Conservation (phyloP, 1,139 yeast genomes). For the Scheffersomyces lignicola region DNA sequence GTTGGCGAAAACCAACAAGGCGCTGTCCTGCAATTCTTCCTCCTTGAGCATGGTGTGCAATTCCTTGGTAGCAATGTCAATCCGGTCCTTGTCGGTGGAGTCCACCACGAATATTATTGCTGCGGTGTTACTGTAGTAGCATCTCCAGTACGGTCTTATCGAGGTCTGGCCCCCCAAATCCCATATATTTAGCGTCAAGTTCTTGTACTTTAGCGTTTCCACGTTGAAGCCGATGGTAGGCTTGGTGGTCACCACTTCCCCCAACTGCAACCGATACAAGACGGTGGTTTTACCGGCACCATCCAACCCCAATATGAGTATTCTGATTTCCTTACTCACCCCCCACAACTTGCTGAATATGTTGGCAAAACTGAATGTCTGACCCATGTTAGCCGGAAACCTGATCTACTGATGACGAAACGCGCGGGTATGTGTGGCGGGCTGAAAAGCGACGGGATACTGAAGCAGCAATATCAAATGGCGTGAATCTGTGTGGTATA, state of each 20-base stretch:
- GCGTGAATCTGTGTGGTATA: too few species aligned
- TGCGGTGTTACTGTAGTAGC: slow-evolving; percentile 93
- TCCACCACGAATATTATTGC: slow-evolving; percentile 97
- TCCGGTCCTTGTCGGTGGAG: slow-evolving; percentile 92
- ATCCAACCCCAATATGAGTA: slow-evolving; percentile 88
- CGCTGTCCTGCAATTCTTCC: slow-evolving; percentile 88
- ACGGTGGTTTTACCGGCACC: slow-evolving; percentile 99
- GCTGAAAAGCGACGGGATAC: too few species aligned
- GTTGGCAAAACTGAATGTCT: slow-evolving; percentile 69
- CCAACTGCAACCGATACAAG: slow-evolving; percentile 84
- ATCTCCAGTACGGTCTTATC: slow-evolving; percentile 97
- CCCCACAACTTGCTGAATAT: slow-evolving; percentile 90
- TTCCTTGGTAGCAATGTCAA: slow-evolving; percentile 85
- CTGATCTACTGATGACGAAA: not conserved
- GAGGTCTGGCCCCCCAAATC: slow-evolving; percentile 98
- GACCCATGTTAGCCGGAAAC: slow-evolving; percentile 85
- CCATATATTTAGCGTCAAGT: slow-evolving; percentile 83
- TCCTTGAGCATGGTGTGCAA: slow-evolving; percentile 89
- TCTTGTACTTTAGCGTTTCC: slow-evolving; percentile 87
- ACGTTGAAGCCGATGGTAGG: slow-evolving; percentile 98
- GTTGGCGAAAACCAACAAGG: slow-evolving; percentile 91
- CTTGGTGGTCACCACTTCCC: slow-evolving; percentile 91
- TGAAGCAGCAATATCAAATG: too few species aligned
- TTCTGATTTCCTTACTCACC: slow-evolving; percentile 83
- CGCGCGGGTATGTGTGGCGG: too few species aligned